Evolutionary conservation across 768 basidiomycete species (phyloP), one percentile per base, ranked within the genome.

Genomic region (Pleurotus eryngii): DNA sequence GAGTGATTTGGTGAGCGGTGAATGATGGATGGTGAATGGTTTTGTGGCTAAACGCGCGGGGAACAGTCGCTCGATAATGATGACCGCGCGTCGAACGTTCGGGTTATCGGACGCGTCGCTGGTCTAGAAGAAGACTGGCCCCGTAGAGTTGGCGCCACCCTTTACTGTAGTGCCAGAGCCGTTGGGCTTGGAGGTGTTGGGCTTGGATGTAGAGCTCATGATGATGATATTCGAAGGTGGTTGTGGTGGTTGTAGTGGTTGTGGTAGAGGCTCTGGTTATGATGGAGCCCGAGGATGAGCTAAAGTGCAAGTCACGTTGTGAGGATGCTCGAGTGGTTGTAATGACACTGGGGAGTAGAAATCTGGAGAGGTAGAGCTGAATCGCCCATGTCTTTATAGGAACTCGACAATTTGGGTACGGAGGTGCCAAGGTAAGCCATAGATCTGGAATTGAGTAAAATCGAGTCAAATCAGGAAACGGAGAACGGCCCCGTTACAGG

Each of bases 121-220:
- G 51, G 62, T 71, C 75, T 68, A 87, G 74, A 87, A 87, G 73
- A 87, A 85, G 37, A 83, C 78, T 48, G 85, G 75, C 45, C 79
- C 84, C 26, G 73, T 77, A 15, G 75, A 68, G 40, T 78, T 74
- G 45, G 84, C 83, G 46, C 75, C 75, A 14, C 77, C 77, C 56
- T 77, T 77, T 56, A 86, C 77, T 11, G 76, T 74, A 20, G 73
- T 73, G 53, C 72, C 67, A 40, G 75, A 72, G 45, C 38, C 26
- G 58, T 69, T 71, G 57, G 71, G 67, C 49, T 73, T 71, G 49
- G 70, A 69, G 72, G 70, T 74, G 60, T 37, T 59, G 59, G 60
- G 55, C 49, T 60, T 60, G 40, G 47, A 42, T 56, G 73, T 67
- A 68, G 70, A 64, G 69, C 74, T 75, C 76, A 79, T 78, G 51